Base-by-base conservation (phyloP, 352 stramenopile genomes). In the Peronospora farinosa region DNA sequence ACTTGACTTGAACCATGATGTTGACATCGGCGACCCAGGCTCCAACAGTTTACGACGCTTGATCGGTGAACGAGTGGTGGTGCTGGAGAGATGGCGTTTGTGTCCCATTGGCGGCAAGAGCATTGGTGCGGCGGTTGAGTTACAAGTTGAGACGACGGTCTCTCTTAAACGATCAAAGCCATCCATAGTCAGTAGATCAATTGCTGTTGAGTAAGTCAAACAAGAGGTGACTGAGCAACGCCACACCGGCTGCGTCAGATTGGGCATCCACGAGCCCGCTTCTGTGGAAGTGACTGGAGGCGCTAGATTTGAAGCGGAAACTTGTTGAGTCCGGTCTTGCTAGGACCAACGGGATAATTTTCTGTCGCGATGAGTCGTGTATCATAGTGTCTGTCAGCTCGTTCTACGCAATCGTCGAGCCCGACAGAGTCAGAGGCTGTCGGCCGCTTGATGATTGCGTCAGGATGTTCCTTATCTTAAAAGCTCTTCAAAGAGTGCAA, bases 251-350 rank as follows among this genome's bases (percentile, higher is more conserved):
- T 54, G 40, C 30, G 38, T 51, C 54, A 57, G 58, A 63, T 60
- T 43, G 58, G 28, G 28, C 28, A 32, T 13, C 7, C 28, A 12
- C 59, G 42, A 40, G 53, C 27, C 40, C 10, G 17, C 32, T 47
- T 57, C 57, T 32, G 47, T 54, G 10, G 56, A 61, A 64, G 3
- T 39, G 60, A 65, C 37, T 69, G 55, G 60, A 23, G 39, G 43
- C 30, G 48, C 57, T 54, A 39, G 61, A 69, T 69, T 65, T 69
- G 60, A 58, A 54, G 61, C 37, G 28, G 33, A 27, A 32, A 40
- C 49, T 64, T 68, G 59, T 64, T 70, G 62, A 67, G 57, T 70
- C 62, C 61, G 61, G 50, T 64, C 46, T 31, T 43, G 38, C 40
- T 54, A 16, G 60, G 50, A 59, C 60, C 57, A 65, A 56, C 43